Evolutionary conservation across 1,284 basidiomycete species (phyloP).

Genomic region (Tilletia indica): DNA sequence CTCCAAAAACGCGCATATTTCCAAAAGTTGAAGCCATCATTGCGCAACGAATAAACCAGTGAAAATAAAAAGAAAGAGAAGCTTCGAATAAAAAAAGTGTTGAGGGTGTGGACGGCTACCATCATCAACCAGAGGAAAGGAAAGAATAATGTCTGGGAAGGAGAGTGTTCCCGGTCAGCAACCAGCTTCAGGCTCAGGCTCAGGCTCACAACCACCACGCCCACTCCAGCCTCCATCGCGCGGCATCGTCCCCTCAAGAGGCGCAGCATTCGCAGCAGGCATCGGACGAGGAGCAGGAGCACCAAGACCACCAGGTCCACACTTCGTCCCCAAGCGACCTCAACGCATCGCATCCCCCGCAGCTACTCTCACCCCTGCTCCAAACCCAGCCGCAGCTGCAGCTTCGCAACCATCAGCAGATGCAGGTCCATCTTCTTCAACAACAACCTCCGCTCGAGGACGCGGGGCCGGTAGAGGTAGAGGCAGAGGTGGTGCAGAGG

Average conservation of each 20-base stretch:
- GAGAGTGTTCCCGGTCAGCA: background rate
- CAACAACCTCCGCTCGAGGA: background rate
- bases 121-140: too few relatives aligned
- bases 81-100: background rate
- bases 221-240: background rate
- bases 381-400: background rate
- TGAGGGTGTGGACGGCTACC: background rate
- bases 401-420: background rate
- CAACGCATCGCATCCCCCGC: background rate
- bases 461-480: constrained; percentile 26
- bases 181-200: background rate
- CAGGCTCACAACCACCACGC: background rate
- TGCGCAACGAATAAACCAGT: too few relatives aligned
- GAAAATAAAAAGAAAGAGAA: background rate
- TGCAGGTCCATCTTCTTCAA: background rate
- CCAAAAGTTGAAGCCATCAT: too few relatives aligned
- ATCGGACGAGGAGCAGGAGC: background rate
- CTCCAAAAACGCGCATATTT: too few relatives aligned
- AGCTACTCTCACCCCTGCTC: background rate
- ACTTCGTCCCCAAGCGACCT: constrained; percentile 9
- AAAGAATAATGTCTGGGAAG: constrained; percentile 3
- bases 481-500: constrained; percentile 33
- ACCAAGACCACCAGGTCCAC: background rate
- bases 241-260: constrained; percentile 7
- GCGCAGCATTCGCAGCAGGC: constrained; percentile 12